A percentile compares a stretch with the other conserved stretches of the same genome.
phyloP scores from a whole-genome alignment of 768 basidiomycete genomes.

The Porphyrellus cyaneotinctus region DNA sequence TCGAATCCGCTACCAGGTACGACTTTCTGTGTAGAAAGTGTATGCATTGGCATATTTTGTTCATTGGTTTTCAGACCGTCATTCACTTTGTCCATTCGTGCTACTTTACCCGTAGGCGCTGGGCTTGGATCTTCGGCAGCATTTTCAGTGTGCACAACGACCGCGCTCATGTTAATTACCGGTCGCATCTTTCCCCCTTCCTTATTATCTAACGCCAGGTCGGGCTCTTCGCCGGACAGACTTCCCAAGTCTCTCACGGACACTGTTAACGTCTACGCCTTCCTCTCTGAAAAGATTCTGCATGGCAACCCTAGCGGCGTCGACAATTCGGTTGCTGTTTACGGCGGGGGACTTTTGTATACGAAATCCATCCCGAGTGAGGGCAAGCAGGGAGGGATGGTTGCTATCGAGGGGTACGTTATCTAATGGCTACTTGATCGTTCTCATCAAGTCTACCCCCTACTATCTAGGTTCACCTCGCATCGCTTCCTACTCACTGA shows the following conservation, averaged over 20 bases:
- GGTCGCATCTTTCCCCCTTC: slow-evolving; percentile 58
- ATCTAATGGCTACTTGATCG: neutral
- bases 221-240: slow-evolving; percentile 37
- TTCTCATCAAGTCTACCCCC: slow-evolving; percentile 6
- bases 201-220: slow-evolving; percentile 23
- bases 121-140: slow-evolving; percentile 97
- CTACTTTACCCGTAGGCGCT: slow-evolving; percentile 89
- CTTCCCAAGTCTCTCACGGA: slow-evolving; percentile 64
- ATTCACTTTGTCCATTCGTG: slow-evolving; percentile 77
- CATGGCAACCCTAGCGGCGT: slow-evolving; percentile 98
- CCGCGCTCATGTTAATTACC: slow-evolving; percentile 73
- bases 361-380: slow-evolving; percentile 58
- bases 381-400: slow-evolving; percentile 76
- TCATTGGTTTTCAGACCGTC: slow-evolving; percentile 48
- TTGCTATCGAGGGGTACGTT: slow-evolving; percentile 77
- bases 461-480: slow-evolving; percentile 71
- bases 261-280: slow-evolving; percentile 89
- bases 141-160: slow-evolving; percentile 84
- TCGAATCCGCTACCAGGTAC: slow-evolving; percentile 53
- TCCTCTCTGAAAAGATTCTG: slow-evolving; percentile 90
- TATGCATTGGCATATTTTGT: slow-evolving; percentile 12
- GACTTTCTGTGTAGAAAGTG: slow-evolving; percentile 26
- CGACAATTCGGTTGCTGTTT: slow-evolving; percentile 91
- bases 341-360: slow-evolving; percentile 90
- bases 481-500: slow-evolving; percentile 88